phyloP scores from a whole-genome alignment of 306 rosid species.

The Corylus americana region DNA sequence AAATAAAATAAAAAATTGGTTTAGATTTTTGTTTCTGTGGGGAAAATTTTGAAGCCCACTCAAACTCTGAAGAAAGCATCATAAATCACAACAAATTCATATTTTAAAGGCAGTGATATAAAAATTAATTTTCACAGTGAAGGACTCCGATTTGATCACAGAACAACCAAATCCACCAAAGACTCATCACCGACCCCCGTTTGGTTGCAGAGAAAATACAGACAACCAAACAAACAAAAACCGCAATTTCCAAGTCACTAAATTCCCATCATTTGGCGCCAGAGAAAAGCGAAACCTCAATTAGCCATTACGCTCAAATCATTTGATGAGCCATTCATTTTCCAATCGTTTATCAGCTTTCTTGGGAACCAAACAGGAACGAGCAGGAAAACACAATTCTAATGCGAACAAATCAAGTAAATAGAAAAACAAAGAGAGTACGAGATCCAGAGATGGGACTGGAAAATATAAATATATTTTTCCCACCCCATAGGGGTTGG shows the following conservation, averaged over 20 bases:
- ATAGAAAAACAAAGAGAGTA: neutral
- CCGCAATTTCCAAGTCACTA: neutral
- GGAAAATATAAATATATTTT: neutral
- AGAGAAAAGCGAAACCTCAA: neutral
- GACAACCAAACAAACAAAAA: neutral
- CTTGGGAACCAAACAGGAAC: neutral
- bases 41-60: too few species aligned
- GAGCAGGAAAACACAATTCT: neutral
- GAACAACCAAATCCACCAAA: neutral
- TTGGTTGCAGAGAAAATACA: neutral
- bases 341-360: neutral
- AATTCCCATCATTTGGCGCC: neutral
- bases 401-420: neutral
- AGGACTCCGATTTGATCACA: constrained; percentile 15
- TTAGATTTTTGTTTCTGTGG: too few species aligned
- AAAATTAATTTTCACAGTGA: neutral
- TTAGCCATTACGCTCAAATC: neutral
- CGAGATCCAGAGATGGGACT: neutral
- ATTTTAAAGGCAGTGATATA: neutral
- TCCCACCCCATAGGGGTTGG: too few species aligned
- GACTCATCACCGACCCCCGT: neutral
- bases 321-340: neutral
- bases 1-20: too few species aligned
- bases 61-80: constrained; percentile 30
- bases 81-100: constrained; percentile 1